Evolutionary conservation across 352 stramenopile genomes (phyloP).

Genomic region (Poterioochromonas sp.): DNA sequence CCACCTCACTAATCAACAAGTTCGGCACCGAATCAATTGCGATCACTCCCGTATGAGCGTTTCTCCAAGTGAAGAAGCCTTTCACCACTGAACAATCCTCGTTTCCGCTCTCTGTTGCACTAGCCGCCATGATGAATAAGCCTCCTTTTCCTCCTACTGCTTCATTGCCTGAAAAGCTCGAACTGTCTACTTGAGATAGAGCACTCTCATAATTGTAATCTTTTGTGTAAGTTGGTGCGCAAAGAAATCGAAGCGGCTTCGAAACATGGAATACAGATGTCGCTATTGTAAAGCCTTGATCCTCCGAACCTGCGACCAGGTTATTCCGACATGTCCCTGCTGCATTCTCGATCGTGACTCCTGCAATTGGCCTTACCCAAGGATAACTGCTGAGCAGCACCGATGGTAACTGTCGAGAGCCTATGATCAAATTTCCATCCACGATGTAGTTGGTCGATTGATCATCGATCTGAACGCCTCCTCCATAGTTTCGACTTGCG

Average conservation of each 20-base stretch:
- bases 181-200: background rate
- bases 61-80: background rate
- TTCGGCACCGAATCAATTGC: background rate
- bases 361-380: slow-evolving; percentile 6
- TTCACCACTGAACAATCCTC: background rate
- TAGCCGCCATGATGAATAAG: background rate
- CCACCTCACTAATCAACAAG: background rate
- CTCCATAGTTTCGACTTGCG: background rate
- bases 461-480: background rate
- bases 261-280: background rate
- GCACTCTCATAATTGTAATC: background rate
- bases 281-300: slow-evolving; percentile 18
- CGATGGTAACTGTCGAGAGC: background rate
- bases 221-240: background rate
- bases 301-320: background rate
- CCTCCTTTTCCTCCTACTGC: slow-evolving; percentile 6
- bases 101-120: background rate
- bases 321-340: background rate
- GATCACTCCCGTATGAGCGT: slow-evolving; percentile 5
- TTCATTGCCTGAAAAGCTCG: slow-evolving; percentile 16
- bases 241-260: background rate
- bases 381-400: background rate
- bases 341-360: background rate
- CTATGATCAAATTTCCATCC: background rate
- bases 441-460: background rate